Conservation (phyloP, 176 grass and related monocot genomes). For the Aechmea fasciata region DNA sequence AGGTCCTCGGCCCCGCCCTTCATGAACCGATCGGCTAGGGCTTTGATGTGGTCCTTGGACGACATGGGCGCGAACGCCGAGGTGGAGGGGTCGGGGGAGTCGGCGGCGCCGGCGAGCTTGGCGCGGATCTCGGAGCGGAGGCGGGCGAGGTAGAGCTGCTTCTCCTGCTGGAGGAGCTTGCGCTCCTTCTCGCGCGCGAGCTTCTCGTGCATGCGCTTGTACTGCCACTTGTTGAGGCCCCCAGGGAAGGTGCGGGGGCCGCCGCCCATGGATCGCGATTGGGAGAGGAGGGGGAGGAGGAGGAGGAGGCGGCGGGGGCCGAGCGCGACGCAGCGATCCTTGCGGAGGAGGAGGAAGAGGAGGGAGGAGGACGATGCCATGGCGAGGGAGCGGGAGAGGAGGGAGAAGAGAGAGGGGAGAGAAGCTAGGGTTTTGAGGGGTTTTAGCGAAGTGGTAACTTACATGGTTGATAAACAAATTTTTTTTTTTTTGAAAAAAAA, state of each 20-base stretch:
- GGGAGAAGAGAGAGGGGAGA: not conserved
- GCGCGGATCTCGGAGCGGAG: conserved; percentile 64
- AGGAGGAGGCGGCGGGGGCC: conserved; percentile 3
- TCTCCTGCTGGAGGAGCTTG: conserved; percentile 65
- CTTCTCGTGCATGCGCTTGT: conserved; percentile 95
- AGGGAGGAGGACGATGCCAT: conserved; percentile 11
- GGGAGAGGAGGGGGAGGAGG: not conserved
- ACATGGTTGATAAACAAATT: no score
- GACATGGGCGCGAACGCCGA: conserved; percentile 15
- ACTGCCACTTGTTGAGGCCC: conserved; percentile 76
- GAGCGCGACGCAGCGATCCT: not conserved
- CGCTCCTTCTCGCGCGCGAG: conserved; percentile 58
- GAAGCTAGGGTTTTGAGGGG: conserved; percentile 36
- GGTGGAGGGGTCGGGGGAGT: not conserved
- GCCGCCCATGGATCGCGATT: conserved; percentile 38
- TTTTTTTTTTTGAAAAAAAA: no score
- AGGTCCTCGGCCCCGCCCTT: conserved; percentile 65
- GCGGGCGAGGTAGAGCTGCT: conserved; percentile 75
- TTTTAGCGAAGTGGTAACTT: no score
- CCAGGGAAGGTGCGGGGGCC: conserved; percentile 78
- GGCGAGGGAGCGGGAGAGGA: conserved; percentile 3
- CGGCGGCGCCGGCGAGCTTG: conserved; percentile 19
- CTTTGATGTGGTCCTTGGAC: conserved; percentile 50
- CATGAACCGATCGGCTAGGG: conserved; percentile 64
- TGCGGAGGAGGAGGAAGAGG: conserved; percentile 5